These are phyloP conservation scores for Nakaseomyces kungkrabaensis DNA, from an alignment of 1,139 yeast genomes.

Conservation along the genomic window DNA sequence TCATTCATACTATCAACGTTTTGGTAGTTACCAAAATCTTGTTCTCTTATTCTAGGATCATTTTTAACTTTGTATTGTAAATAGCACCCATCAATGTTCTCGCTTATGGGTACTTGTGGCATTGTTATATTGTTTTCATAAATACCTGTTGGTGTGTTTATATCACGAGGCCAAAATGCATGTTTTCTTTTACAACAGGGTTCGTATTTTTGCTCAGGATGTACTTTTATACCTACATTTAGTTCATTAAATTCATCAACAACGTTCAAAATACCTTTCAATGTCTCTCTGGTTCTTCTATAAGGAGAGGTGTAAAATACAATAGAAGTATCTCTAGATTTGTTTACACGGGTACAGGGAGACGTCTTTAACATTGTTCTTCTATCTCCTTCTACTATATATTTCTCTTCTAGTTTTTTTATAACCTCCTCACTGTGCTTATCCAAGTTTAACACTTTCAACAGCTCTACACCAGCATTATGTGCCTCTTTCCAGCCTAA, in stretches of 20 bases:
- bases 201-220: slow-evolving; percentile 12
- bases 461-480: slow-evolving; percentile 55
- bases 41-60: slow-evolving; percentile 87
- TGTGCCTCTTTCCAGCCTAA: slow-evolving; percentile 60
- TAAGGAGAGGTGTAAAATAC: slow-evolving; percentile 80
- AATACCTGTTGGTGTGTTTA: slow-evolving; percentile 18
- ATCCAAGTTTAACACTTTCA: slow-evolving; percentile 41
- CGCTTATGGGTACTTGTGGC: slow-evolving; percentile 7
- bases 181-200: slow-evolving; percentile 18
- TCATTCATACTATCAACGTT: slow-evolving; percentile 43
- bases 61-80: slow-evolving; percentile 52
- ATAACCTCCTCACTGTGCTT: slow-evolving; percentile 30
- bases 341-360: slow-evolving; percentile 8
- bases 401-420: slow-evolving; percentile 16
- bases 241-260: slow-evolving; percentile 35
- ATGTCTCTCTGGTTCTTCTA: slow-evolving; percentile 69
- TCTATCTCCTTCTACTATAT: slow-evolving; percentile 8
- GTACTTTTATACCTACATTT: slow-evolving; percentile 11
- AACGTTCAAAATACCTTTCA: slow-evolving; percentile 55
- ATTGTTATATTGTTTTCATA: slow-evolving; percentile 17
- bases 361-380: slow-evolving; percentile 4
- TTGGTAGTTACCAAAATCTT: slow-evolving; percentile 90
- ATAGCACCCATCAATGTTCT: slow-evolving; percentile 28
- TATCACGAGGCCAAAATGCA: slow-evolving; percentile 18
- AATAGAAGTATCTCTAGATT: slow-evolving; percentile 18